Evolutionary conservation across 1,284 basidiomycete species (phyloP), one percentile per base, ranked within the genome.

Genomic region (Cystobasidiaceae sp.): DNA sequence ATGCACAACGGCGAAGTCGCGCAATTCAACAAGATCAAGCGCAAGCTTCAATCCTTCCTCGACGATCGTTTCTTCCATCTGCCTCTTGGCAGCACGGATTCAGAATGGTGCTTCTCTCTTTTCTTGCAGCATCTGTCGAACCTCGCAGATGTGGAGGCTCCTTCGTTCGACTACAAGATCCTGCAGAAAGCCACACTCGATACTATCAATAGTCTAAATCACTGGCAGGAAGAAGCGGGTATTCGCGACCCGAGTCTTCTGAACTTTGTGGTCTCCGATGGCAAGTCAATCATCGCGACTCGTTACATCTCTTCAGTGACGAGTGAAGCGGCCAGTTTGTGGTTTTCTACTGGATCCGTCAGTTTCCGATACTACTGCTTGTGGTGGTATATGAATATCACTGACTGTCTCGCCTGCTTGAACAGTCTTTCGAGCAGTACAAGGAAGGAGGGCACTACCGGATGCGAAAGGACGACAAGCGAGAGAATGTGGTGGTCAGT

Each of bases 241-340:
- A 27, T 56, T 15, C 39, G 33, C 4, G 74, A 92, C 83, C 93
- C 93, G 13, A 90, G 88, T 71, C 78, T 97, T 66, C 85, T 94
- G 86, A 98, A 97, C 76, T 98, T 96, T 75, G 93, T 91, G 73
- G 87, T 97, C 27, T 92, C 92, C 1, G 94, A 97, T 74, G 94
- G 94, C 1, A 84, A 90, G 72, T 90, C 87, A 49, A 90, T 98
- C 15, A 85, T 98, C 15, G 93, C 89, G 7, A 96, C 93, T 1
- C 84, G 94, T 45, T 98, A 98, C 77, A 90, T 98, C 48, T 93
- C 90, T 0, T 93, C 89, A 2, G 84, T 86, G 51, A 86, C 85
- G 4, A 90, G 94, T 67, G 93, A 97, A 76, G 94, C 93, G 0
- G 93, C 94, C 1, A 94, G 90, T 28, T 77, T 97, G 75, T 76